These are phyloP conservation scores for Naematelia encephala DNA, from an alignment of 768 basidiomycete genomes.

Conservation along the genomic window DNA sequence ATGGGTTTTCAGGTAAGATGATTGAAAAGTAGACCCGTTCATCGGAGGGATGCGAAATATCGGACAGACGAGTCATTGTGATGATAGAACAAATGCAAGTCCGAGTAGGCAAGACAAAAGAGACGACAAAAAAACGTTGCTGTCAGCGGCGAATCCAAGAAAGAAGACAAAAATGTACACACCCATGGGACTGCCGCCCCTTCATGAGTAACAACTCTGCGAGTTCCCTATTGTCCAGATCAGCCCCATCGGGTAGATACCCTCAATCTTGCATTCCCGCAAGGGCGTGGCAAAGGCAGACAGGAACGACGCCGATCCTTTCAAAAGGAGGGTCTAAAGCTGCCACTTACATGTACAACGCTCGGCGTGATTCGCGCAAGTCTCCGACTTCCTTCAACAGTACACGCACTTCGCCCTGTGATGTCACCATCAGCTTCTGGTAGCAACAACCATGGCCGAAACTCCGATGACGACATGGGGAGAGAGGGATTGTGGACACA, in stretches of 20 bases:
- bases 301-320: not conserved
- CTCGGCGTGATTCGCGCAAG: conserved; percentile 44
- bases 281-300: not conserved
- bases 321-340: not conserved
- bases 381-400: conserved; percentile 50
- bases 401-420: conserved; percentile 45
- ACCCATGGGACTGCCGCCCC: conserved; percentile 49
- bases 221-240: conserved; percentile 35
- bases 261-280: not conserved
- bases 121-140: not conserved
- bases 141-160: not conserved
- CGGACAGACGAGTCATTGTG: not conserved
- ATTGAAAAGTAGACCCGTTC: not conserved
- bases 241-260: not conserved
- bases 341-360: conserved; percentile 45
- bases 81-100: not conserved
- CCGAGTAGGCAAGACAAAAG: not conserved
- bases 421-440: not conserved
- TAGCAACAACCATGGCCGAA: not conserved
- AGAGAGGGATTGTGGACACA: conserved; percentile 17
- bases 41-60: not conserved
- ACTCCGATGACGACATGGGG: not conserved
- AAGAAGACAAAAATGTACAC: conserved; percentile 7
- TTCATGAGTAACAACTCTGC: conserved; percentile 49
- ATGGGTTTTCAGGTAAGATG: not conserved